Conservation (phyloP, 169 alveolate genomes). For the Fabrea salina region DNA sequence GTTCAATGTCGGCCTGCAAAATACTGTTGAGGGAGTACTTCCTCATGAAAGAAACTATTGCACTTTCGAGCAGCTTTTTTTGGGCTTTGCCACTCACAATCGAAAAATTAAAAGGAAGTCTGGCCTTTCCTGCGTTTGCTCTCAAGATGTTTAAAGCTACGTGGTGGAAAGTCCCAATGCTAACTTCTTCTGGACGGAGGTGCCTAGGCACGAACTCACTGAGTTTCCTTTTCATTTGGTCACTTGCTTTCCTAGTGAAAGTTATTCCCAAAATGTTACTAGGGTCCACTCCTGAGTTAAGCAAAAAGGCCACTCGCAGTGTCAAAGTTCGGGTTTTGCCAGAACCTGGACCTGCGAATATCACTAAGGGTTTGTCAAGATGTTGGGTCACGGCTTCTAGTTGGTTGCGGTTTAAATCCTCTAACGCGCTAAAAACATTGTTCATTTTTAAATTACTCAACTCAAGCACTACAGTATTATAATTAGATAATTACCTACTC, state of each 20-base stretch:
- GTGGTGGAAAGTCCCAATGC: slow-evolving; percentile 12
- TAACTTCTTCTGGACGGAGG: background rate
- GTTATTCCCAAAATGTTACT: slow-evolving; percentile 50
- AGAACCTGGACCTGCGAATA: slow-evolving; percentile 82
- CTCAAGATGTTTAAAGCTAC: background rate
- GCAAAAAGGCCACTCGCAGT: slow-evolving; percentile 66
- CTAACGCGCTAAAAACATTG: slow-evolving; percentile 36
- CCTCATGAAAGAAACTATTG: background rate
- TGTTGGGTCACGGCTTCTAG: slow-evolving; percentile 52
- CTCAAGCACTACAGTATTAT: too few species aligned
- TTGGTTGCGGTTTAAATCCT: slow-evolving; percentile 69
- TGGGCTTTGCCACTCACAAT: background rate
- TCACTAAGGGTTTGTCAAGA: slow-evolving; percentile 53
- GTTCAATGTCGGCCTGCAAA: background rate
- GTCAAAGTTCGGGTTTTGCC: slow-evolving; percentile 80
- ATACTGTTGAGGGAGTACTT: background rate
- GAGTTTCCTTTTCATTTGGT: slow-evolving; percentile 49
- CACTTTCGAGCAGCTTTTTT: background rate
- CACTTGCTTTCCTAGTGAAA: slow-evolving; percentile 64
- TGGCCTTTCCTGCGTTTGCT: slow-evolving; percentile 12
- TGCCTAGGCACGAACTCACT: background rate
- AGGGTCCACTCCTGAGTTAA: slow-evolving; percentile 48
- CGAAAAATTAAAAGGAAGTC: background rate
- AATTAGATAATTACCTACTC: slow-evolving; percentile 38
- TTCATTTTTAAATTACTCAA: too few species aligned